Base-by-base conservation (phyloP, 2,329 filamentous ascomycete species). In the Purpureocillium takamizusanense region DNA sequence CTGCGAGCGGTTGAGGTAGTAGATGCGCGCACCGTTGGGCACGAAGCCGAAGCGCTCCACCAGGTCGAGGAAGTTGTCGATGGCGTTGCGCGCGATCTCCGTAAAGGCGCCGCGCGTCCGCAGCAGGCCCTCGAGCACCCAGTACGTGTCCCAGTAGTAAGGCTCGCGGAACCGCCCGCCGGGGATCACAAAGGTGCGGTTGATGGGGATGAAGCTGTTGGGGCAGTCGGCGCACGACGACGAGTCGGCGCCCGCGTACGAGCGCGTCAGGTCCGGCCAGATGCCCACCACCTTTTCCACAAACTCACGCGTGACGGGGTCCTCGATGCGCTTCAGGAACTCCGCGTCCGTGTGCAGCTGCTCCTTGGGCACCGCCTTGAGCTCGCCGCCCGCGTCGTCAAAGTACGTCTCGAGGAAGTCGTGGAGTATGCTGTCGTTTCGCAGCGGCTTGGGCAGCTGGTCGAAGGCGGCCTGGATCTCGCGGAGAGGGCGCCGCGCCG, bases 81-180 rank as follows among this genome's bases (percentile, higher is more conserved):
- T 80, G 23, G 76, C 80, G 56, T 83, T 81, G 51, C 67, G 69
- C 4, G 78, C 73, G 42, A 83, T 80, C 27, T 74, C 57, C 7
- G 72, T 71, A 44, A 82, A 83, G 33, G 70, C 70, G 29, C 79
- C 80, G 13, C 76, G 70, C 0, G 78, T 83, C 34, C 79, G 70
- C 27, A 83, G 58, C 17, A 84, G 64, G 17, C 80, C 80, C 57
- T 81, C 73, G 34, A 83, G 49, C 35, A 83, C 80, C 78, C 76
- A 82, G 60, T 74, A 83, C 25, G 76, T 78, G 54, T 83, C 78
- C 79, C 79, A 83, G 55, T 83, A 83, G 52, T 83, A 84, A 2
- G 76, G 70, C 56, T 84, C 80, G 27, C 79, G 67, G 63, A 84
- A 84, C 23, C 80, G 75, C n/a, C 80, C 79, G 11, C 79, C 79